A percentile compares a stretch with the other conserved stretches of the same genome.
These are phyloP conservation scores for Otatea glauca DNA, from an alignment of 176 grass and related monocot genomes.

Conservation along the genomic window DNA sequence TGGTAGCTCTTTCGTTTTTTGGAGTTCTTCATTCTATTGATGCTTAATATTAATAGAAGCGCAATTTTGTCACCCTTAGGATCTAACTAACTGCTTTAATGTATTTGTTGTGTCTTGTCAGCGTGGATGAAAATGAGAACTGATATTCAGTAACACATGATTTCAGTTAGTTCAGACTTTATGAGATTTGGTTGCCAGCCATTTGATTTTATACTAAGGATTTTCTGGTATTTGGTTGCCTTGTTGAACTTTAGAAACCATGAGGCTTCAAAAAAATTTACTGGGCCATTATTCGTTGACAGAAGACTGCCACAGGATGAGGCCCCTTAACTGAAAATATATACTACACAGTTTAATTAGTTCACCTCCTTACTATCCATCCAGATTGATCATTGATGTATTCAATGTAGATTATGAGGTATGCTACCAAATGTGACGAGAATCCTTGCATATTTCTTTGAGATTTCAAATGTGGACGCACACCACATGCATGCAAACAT, in stretches of 20 bases:
- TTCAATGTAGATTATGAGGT: not conserved
- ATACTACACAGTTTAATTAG: not conserved
- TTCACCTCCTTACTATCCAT: not conserved
- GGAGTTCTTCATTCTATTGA: not conserved
- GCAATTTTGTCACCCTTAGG: not conserved
- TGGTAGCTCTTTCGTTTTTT: not conserved
- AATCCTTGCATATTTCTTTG: not conserved
- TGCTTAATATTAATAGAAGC: not conserved
- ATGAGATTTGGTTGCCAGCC: not conserved
- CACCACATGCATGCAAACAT: not conserved
- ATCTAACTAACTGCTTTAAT: not conserved
- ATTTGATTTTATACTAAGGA: not conserved
- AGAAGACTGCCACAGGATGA: not conserved
- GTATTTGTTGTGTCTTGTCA: constrained; percentile 1
- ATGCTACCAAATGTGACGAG: not conserved
- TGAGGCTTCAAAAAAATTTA: not conserved
- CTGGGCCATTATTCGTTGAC: not conserved
- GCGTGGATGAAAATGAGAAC: not conserved
- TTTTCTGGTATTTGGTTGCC: not conserved
- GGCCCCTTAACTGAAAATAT: not conserved
- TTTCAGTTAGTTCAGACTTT: constrained; percentile 15
- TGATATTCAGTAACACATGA: not conserved
- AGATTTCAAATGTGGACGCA: not conserved
- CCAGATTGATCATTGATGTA: not conserved
- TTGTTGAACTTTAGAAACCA: not conserved